Evolutionary conservation across 306 rosid species (phyloP), one percentile per base, ranked within the genome.

Genomic region (Comarum palustre): DNA sequence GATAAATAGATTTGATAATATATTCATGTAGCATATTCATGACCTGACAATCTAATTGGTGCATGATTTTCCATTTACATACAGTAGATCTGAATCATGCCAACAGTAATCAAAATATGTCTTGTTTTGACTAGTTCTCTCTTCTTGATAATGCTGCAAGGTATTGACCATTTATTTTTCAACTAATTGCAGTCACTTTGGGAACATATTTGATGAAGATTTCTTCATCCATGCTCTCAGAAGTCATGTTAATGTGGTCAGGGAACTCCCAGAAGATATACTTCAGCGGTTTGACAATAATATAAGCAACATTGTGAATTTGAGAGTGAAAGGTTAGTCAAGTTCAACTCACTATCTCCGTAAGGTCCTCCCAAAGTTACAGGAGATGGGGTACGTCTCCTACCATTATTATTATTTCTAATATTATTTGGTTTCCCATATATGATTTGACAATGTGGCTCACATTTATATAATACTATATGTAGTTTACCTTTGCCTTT

Each of bases 251-350:
- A 86, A 80, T 73, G 93, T 94, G 72, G 95, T 86, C 42, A 86
- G 84, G 87, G 90, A 87, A 82, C 97, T 91, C 71, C 96, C 97
- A 39, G 77, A 62, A 29, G 95, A 89, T 80, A 58, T 89, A 67
- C 96, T 89, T 50, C 87, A 82, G 87, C 88, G 36, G 76, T 94
- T 82, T 76, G 89, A 91, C 86, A 80, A 89, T 80, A 91, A 91
- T 86, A 89, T 89, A 76, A 94, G 98, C 80, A 93, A 84, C 80
- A 91, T 94, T 76, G 95, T 91, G 72, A 94, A 94, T 82, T 89
- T 94, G 81, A 84, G 98, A 78, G 89, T 94, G 77, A 94, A 94
- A 87, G 98, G 87, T 68, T 94, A 97, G 98, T 89, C 98, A 51
- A 91, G 95, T 86, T 76, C 97, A 24, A 59, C 87, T 74, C 77